A percentile compares a stretch with the other conserved stretches of the same genome.
These are phyloP conservation scores for Suhomyces coccinellae DNA, from an alignment of 1,139 yeast species.

Conservation along the genomic window DNA sequence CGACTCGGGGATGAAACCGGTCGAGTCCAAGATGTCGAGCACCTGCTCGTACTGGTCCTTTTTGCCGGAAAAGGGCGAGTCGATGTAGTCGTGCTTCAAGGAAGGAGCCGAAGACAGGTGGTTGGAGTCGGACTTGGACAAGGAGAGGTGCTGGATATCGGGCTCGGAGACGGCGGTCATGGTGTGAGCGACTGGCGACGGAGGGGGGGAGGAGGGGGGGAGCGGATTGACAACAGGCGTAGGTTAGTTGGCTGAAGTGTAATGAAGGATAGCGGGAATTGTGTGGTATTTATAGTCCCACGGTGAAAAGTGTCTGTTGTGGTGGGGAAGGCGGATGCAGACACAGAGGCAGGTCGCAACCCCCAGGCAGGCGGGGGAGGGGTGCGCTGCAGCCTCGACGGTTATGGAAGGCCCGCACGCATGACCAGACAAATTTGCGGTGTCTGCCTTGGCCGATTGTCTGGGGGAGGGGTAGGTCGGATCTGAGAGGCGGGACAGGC, in stretches of 20 bases:
- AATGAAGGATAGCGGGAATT: background rate
- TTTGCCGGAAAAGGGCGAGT: conserved; percentile 77
- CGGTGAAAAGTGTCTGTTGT: background rate
- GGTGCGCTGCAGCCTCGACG: background rate
- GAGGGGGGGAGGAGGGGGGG: background rate
- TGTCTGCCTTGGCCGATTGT: background rate
- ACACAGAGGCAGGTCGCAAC: no score
- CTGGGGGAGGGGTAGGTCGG: no score
- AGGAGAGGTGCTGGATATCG: conserved; percentile 27
- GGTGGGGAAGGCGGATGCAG: background rate
- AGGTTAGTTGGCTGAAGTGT: background rate
- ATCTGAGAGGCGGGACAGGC: no score
- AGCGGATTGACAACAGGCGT: background rate
- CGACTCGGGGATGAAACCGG: conserved; percentile 87
- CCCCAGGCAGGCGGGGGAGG: background rate
- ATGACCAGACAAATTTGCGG: background rate
- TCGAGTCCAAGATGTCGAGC: conserved; percentile 74
- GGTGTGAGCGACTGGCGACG: background rate
- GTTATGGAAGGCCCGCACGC: background rate
- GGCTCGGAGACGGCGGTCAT: conserved; percentile 15
- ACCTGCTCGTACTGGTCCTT: conserved; percentile 80
- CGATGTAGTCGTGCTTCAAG: conserved; percentile 62
- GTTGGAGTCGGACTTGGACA: conserved; percentile 30
- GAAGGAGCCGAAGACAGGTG: conserved; percentile 32
- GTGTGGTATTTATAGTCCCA: background rate